Percentiles rank a stretch among this genome's conserved stretches.
These are phyloP conservation scores for Magnusiomyces tetraspermus DNA, from an alignment of 1,139 yeast genomes.

Conservation along the genomic window DNA sequence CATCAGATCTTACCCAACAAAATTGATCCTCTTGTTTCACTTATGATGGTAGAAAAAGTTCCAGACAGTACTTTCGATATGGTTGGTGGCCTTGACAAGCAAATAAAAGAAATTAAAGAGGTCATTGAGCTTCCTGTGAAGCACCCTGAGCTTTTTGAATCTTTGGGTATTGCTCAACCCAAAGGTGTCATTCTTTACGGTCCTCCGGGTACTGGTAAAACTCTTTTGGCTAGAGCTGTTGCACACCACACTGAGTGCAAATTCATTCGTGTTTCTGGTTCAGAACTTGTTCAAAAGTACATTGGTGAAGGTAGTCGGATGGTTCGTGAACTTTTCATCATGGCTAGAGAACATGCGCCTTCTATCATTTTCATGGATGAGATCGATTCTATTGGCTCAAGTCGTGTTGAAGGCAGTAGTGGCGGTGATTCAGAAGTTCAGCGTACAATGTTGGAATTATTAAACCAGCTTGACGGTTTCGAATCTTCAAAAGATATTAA, in stretches of 20 bases:
- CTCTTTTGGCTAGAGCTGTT: slow-evolving; percentile 90
- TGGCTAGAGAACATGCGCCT: slow-evolving; percentile 99
- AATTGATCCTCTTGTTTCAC: slow-evolving; percentile 93
- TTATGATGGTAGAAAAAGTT: slow-evolving; percentile 98
- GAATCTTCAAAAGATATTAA: slow-evolving; percentile 93
- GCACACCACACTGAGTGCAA: slow-evolving; percentile 99
- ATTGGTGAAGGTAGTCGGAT: slow-evolving; percentile 98
- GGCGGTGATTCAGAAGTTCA: slow-evolving; percentile 98
- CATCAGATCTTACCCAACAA: slow-evolving; percentile 93
- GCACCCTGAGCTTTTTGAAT: slow-evolving; percentile 93
- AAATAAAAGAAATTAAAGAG: slow-evolving; percentile 94
- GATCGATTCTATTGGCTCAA: slow-evolving; percentile 95
- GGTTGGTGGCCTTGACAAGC: slow-evolving; percentile 97
- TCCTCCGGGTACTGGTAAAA: slow-evolving; percentile 99
- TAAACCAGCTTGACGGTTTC: slow-evolving; percentile 94
- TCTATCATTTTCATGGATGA: slow-evolving; percentile 99
- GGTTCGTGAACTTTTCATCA: slow-evolving; percentile 94
- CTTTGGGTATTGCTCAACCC: slow-evolving; percentile 96
- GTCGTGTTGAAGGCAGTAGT: slow-evolving; percentile 79
- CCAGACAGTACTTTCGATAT: slow-evolving; percentile 97
- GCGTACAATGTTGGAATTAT: slow-evolving; percentile 93
- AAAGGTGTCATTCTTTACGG: slow-evolving; percentile 96
- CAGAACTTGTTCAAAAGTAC: slow-evolving; percentile 93
- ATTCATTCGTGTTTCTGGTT: slow-evolving; percentile 91
- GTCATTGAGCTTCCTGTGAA: slow-evolving; percentile 96